Evolutionary conservation across 176 grass and related monocot genomes (phyloP).

Genomic region (Eragrostis nindensis): DNA sequence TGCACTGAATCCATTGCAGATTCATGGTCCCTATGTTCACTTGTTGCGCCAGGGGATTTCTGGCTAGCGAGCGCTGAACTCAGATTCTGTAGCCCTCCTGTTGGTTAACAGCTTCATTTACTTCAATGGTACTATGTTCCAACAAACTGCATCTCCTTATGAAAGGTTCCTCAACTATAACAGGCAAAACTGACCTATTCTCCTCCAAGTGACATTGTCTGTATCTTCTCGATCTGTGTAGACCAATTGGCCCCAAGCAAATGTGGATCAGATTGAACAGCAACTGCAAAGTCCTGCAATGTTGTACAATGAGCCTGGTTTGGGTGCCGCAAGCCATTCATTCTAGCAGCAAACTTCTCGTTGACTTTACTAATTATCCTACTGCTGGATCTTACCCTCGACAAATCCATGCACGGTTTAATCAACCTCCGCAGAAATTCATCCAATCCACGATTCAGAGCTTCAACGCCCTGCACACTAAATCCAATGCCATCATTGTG

Average conservation of each 20-base stretch:
- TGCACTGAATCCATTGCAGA: background rate
- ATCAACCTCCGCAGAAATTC: conserved; percentile 70
- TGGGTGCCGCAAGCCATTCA: conserved; percentile 23
- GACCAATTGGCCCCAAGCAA: conserved; percentile 69
- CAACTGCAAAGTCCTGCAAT: conserved; percentile 56
- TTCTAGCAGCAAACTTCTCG: conserved; percentile 37
- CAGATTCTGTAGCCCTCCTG: background rate
- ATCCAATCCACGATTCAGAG: conserved; percentile 71
- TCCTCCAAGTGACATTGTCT: conserved; percentile 31
- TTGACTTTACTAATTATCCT: conserved; percentile 39
- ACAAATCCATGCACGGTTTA: conserved; percentile 64
- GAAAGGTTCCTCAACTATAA: conserved; percentile 13
- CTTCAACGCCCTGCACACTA: conserved; percentile 42
- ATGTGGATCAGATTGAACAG: conserved; percentile 57
- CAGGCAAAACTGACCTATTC: conserved; percentile 2
- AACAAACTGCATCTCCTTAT: background rate
- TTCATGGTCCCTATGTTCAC: conserved; percentile 7
- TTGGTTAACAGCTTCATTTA: conserved; percentile 12
- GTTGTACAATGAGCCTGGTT: conserved; percentile 37
- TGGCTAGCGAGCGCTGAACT: conserved; percentile 9
- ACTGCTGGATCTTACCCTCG: conserved; percentile 43
- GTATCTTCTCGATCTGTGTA: conserved; percentile 63
- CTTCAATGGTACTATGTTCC: conserved; percentile 26
- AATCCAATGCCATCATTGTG: conserved; percentile 50
- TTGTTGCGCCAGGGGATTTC: conserved; percentile 7